These are phyloP conservation scores for Pythium utonaiense DNA, from an alignment of 352 stramenopile genomes.

Conservation along the genomic window DNA sequence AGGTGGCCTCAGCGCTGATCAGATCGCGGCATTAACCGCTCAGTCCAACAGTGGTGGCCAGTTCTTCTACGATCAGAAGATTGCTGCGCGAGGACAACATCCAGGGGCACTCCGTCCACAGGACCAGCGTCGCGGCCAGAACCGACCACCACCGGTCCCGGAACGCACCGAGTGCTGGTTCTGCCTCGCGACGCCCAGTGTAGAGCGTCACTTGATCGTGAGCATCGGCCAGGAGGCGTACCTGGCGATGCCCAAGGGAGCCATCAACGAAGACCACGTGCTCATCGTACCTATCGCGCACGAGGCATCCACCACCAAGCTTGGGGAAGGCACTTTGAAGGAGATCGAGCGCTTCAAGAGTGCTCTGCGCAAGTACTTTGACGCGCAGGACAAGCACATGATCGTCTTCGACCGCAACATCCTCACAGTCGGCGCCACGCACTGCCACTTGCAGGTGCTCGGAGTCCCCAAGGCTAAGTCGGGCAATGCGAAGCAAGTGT, in stretches of 20 bases:
- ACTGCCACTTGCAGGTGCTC: constrained; percentile 75
- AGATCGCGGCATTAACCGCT: constrained; percentile 60
- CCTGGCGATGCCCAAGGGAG: constrained; percentile 76
- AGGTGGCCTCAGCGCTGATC: constrained; percentile 45
- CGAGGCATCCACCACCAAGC: constrained; percentile 51
- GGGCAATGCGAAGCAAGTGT: constrained; percentile 34
- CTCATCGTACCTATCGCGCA: constrained; percentile 81
- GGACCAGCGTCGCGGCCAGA: constrained; percentile 20
- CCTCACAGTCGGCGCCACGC: constrained; percentile 57
- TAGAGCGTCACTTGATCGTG: constrained; percentile 80
- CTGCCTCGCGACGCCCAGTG: constrained; percentile 67
- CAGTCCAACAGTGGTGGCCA: constrained; percentile 38
- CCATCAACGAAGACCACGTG: constrained; percentile 70
- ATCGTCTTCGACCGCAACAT: constrained; percentile 81
- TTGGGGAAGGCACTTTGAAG: constrained; percentile 32
- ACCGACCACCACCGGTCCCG: constrained; percentile 27
- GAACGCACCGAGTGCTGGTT: constrained; percentile 85
- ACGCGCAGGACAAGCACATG: constrained; percentile 60
- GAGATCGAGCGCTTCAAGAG: constrained; percentile 75
- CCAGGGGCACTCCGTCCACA: constrained; percentile 34
- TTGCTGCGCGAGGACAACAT: constrained; percentile 50
- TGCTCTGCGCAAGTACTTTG: constrained; percentile 57
- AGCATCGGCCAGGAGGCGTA: constrained; percentile 80
- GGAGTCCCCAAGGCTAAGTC: constrained; percentile 52
- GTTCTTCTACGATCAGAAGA: constrained; percentile 78